Percentiles rank a stretch among this genome's conserved stretches.
phyloP scores from a whole-genome alignment of 176 grass and related monocot genomes.

The Triticum turgidum region DNA sequence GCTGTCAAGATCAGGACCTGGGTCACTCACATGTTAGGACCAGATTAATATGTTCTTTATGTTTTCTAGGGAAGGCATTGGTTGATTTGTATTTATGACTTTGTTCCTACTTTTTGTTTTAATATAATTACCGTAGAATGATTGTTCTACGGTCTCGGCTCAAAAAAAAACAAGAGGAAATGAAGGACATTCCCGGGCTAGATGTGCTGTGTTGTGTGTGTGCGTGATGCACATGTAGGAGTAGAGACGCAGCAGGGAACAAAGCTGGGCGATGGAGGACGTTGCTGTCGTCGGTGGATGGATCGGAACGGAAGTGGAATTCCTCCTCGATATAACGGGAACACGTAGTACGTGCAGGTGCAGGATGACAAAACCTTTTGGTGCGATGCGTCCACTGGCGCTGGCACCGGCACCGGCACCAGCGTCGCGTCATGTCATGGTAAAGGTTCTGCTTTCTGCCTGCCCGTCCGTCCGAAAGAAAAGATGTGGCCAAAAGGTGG shows the following conservation, averaged over 20 bases:
- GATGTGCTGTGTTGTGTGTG: neutral
- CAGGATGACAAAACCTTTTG: neutral
- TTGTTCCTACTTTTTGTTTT: too few relatives aligned
- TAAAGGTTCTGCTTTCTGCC: neutral
- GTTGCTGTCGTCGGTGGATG: neutral
- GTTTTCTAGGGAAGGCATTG: too few relatives aligned
- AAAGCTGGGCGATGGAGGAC: neutral
- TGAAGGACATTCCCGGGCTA: neutral
- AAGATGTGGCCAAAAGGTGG: neutral
- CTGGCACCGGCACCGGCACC: neutral
- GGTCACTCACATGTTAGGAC: too few relatives aligned
- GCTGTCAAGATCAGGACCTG: too few relatives aligned
- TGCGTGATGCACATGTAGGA: neutral
- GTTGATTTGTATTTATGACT: too few relatives aligned
- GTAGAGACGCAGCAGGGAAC: neutral
- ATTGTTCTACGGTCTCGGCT: too few relatives aligned
- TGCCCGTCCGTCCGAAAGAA: neutral
- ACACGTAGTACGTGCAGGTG: neutral
- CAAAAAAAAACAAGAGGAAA: too few relatives aligned
- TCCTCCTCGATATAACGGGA: neutral
- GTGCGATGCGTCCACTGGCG: neutral
- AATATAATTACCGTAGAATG: too few relatives aligned
- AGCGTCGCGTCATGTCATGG: constrained; percentile 12
- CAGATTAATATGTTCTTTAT: too few relatives aligned
- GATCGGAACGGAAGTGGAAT: neutral